These are phyloP conservation scores for Nakaseomyces uthaithaninus DNA, from an alignment of 1,139 yeast species.

Conservation along the genomic window DNA sequence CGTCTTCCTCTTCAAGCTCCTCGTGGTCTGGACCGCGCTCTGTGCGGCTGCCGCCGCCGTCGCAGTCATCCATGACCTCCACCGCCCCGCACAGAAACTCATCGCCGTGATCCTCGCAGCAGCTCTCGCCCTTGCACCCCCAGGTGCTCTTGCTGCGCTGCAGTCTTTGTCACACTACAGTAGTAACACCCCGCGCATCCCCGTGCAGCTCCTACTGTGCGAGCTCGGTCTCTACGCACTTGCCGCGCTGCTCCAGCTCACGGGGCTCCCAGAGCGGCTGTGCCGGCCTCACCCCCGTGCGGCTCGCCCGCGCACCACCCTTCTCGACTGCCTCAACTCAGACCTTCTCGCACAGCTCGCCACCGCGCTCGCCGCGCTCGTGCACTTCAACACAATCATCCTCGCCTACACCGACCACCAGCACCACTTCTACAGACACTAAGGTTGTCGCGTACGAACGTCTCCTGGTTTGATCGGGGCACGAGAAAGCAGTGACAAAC, in stretches of 20 bases:
- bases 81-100: slow-evolving; percentile 3
- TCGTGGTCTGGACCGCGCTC: slow-evolving; percentile 20
- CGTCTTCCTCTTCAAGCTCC: slow-evolving; percentile 37
- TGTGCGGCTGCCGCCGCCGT: slow-evolving; percentile 20
- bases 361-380: slow-evolving; percentile 3
- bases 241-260: slow-evolving; percentile 1
- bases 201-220: slow-evolving; percentile 1
- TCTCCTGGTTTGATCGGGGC: too few species aligned
- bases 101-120: background rate
- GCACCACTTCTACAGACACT: too few species aligned
- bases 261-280: slow-evolving; percentile 4
- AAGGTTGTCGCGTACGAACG: too few species aligned
- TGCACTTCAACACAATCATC: slow-evolving; percentile 5
- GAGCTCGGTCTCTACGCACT: slow-evolving; percentile 1
- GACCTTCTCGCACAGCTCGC: slow-evolving; percentile 4
- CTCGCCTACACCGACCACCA: slow-evolving; percentile 4
- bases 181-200: slow-evolving; percentile 1
- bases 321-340: slow-evolving; percentile 3
- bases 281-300: too few species aligned
- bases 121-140: too few species aligned
- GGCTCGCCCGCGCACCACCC: too few species aligned
- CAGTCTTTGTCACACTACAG: slow-evolving; percentile 1
- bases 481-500: too few species aligned
- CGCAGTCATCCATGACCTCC: slow-evolving; percentile 29
- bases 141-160: background rate